phyloP scores from a whole-genome alignment of 1,284 basidiomycete genomes.

The Calocybe gambosa region DNA sequence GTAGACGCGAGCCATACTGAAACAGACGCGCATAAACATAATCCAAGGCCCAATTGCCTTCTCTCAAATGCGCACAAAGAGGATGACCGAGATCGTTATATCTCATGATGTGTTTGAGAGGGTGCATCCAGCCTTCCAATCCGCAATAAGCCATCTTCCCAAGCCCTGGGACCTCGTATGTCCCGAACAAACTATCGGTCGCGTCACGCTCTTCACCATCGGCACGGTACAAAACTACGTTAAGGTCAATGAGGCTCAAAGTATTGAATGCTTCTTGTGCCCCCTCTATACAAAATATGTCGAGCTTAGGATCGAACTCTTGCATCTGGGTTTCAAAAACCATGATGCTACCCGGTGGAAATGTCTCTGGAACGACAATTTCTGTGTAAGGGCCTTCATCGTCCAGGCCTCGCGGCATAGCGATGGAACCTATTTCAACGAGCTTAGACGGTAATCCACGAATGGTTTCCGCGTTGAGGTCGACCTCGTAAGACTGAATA shows the following conservation, averaged over 20 bases:
- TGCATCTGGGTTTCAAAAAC: conserved; percentile 82
- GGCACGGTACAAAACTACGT: conserved; percentile 75
- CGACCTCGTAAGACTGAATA: conserved; percentile 56
- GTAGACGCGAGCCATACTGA: conserved; percentile 43
- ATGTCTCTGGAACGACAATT: conserved; percentile 76
- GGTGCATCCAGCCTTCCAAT: conserved; percentile 93
- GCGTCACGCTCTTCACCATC: conserved; percentile 90
- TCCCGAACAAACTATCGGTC: conserved; percentile 66
- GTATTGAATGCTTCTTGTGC: conserved; percentile 68
- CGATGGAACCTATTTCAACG: conserved; percentile 52
- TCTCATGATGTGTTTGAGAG: conserved; percentile 73
- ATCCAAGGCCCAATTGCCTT: conserved; percentile 87
- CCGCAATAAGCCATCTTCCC: conserved; percentile 84
- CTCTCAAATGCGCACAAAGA: conserved; percentile 79
- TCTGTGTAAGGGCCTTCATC: conserved; percentile 68
- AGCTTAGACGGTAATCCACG: conserved; percentile 73
- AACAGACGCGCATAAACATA: conserved; percentile 71
- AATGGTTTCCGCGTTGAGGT: conserved; percentile 52
- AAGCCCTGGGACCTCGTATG: conserved; percentile 71
- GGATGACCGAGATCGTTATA: conserved; percentile 91
- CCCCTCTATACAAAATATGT: conserved; percentile 62
- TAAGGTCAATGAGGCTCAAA: conserved; percentile 84
- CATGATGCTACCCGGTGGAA: conserved; percentile 91
- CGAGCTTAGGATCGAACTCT: conserved; percentile 59
- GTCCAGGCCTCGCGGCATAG: conserved; percentile 53